Base-by-base conservation (phyloP, 495 filamentous ascomycete genomes). In the Polyplosphaeria fusca region DNA sequence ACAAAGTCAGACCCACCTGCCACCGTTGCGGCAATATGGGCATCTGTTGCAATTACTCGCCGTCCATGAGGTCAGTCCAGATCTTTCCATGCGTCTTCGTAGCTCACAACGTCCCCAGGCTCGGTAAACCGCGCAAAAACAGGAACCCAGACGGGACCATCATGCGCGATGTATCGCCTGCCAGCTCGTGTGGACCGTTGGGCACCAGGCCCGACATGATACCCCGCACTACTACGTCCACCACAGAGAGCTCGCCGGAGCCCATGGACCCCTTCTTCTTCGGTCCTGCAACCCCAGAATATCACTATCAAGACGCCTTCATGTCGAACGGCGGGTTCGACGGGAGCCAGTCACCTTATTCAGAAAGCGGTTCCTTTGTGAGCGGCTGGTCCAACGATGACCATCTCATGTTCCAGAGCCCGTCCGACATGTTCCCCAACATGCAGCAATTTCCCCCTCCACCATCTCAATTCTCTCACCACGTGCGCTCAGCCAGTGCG, bases 31-130 rank as follows among this genome's bases (percentile, higher is more conserved):
- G 55, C 13, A 64, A 64, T 28, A 64, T 64, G 61, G 50, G 55
- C n/a, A 64, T 64, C 20, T 64, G 61, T 51, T 64, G 61, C 55
- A 64, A 64, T 51, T 64, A 64, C 50, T 64, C 61, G 9, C 61
- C 55, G 1, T 64, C 61, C 18, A 64, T 64, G 61, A 64, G 61
- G 61, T 64, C 59, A 45, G 45, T 35, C 2, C 30, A 5, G n/a
- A n/a, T n/a, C 20, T 5, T 11, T 18, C 18, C 37, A 22, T 37
- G 20, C 19, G n/a, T 14, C 7, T 16, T 30, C 24, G 13, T 25
- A 50, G 55, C 61, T 60, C 20, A 63, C 52, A 18, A 20, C 14
- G 5, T 27, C 12, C 25, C 27, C 28, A 64, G 61, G 38, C 40
- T 64, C 9, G 61, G 61, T 28, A 64, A 64, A 30, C 61, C 61